These are phyloP conservation scores for Lachancea nothofagi DNA, from an alignment of 805 yeast species.

Conservation along the genomic window DNA sequence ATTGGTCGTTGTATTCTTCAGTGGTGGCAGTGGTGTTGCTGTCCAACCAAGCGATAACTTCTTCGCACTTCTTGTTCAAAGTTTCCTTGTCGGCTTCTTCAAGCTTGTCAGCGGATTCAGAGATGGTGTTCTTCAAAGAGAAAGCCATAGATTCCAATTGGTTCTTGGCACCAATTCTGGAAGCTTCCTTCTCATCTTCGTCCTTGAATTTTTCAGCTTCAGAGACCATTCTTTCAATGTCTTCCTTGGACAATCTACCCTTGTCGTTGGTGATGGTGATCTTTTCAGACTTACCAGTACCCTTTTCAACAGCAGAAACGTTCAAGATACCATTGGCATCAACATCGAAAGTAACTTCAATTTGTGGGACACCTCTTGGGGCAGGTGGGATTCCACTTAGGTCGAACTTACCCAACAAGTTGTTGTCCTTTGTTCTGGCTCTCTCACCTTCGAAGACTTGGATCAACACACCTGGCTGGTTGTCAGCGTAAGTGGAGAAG, in stretches of 20 bases:
- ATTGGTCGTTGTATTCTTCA: conserved; percentile 89
- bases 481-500: conserved; percentile 97
- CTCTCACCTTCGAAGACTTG: conserved; percentile 99
- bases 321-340: conserved; percentile 97
- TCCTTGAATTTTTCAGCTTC: conserved; percentile 98
- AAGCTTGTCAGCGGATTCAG: conserved; percentile 77
- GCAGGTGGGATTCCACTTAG: conserved; percentile 97
- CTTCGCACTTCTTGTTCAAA: conserved; percentile 77
- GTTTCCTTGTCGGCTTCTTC: conserved; percentile 67
- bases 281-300: conserved; percentile 96
- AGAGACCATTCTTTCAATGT: conserved; percentile 93
- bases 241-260: conserved; percentile 98
- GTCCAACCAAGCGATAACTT: conserved; percentile 88
- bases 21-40: conserved; percentile 84
- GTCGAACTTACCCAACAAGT: conserved; percentile 95
- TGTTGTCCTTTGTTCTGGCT: conserved; percentile 94
- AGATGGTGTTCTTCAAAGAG: conserved; percentile 78
- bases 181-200: conserved; percentile 92
- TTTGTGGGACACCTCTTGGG: conserved; percentile 98
- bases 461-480: conserved; percentile 99
- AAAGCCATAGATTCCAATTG: conserved; percentile 94
- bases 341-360: conserved; percentile 94
- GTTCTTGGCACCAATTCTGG: conserved; percentile 91
- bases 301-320: conserved; percentile 96
- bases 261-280: conserved; percentile 97